phyloP scores from a whole-genome alignment of 176 grass and related monocot species.

The Coix lacrymajobi region DNA sequence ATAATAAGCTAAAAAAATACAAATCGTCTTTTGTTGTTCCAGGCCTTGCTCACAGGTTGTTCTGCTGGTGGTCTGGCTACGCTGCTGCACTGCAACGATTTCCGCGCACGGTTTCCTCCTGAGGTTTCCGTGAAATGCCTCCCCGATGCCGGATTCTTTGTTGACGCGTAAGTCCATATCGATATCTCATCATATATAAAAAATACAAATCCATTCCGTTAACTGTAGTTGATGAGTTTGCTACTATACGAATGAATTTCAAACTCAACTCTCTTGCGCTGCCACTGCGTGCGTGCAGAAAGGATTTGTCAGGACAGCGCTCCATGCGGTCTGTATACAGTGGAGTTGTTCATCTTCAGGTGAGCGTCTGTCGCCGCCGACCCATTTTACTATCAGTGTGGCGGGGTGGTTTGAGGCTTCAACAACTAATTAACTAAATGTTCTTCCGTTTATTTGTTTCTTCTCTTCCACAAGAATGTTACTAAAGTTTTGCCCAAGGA shows the following conservation, averaged over 20 bases:
- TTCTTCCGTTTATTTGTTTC: background rate
- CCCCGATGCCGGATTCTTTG: slow-evolving; percentile 74
- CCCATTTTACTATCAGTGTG: no score
- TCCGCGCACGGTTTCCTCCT: slow-evolving; percentile 34
- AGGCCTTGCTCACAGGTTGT: slow-evolving; percentile 71
- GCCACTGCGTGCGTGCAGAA: slow-evolving; percentile 11
- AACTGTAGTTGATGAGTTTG: background rate
- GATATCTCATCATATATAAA: background rate
- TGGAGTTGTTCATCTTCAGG: slow-evolving; percentile 66
- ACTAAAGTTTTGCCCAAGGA: slow-evolving; percentile 37
- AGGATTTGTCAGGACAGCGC: slow-evolving; percentile 57
- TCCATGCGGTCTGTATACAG: slow-evolving; percentile 38
- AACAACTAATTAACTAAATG: background rate
- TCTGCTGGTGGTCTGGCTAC: slow-evolving; percentile 85
- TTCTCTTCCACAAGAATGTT: slow-evolving; percentile 25
- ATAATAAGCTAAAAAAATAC: no score
- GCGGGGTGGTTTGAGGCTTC: background rate
- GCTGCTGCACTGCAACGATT: slow-evolving; percentile 64
- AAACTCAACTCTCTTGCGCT: background rate
- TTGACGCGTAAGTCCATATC: slow-evolving; percentile 40
- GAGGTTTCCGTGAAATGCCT: slow-evolving; percentile 56
- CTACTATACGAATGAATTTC: background rate
- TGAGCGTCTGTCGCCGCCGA: slow-evolving; percentile 13
- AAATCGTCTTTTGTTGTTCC: no score
- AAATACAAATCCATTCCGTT: background rate